phyloP scores from a whole-genome alignment of 495 filamentous ascomycete species.

The Evansstolkia leycettana region DNA sequence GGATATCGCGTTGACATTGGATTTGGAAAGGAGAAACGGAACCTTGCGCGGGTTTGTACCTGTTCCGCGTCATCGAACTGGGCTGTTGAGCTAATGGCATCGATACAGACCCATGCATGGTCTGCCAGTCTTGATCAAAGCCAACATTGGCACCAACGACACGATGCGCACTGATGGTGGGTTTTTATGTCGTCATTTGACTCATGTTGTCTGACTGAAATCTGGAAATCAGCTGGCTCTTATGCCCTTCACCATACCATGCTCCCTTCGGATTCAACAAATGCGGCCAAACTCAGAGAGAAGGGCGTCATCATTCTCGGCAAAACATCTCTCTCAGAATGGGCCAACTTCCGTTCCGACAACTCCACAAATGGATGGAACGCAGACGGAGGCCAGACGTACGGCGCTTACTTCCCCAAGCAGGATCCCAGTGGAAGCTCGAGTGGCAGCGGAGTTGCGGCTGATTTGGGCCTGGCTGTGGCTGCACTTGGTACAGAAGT shows the following conservation, averaged over 20 bases:
- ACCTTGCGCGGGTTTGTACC: slow-evolving; percentile 24
- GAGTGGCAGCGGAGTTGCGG: slow-evolving; percentile 37
- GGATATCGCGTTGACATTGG: slow-evolving; percentile 36
- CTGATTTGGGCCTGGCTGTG: slow-evolving; percentile 35
- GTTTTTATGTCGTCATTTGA: background rate
- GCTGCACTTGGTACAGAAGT: slow-evolving; percentile 40
- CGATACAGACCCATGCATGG: slow-evolving; percentile 43
- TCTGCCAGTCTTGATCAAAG: slow-evolving; percentile 56
- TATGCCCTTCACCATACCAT: slow-evolving; percentile 41
- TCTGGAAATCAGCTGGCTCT: slow-evolving; percentile 38
- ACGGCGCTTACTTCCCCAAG: slow-evolving; percentile 35
- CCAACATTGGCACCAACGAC: slow-evolving; percentile 53
- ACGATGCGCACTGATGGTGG: slow-evolving; percentile 46
- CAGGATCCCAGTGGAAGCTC: slow-evolving; percentile 44
- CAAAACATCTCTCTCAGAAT: slow-evolving; percentile 42
- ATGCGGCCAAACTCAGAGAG: slow-evolving; percentile 35
- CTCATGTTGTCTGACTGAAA: slow-evolving; percentile 13
- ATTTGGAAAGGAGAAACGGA: slow-evolving; percentile 37
- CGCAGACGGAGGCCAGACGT: slow-evolving; percentile 38
- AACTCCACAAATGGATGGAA: slow-evolving; percentile 43
- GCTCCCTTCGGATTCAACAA: slow-evolving; percentile 29
- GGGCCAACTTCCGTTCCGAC: slow-evolving; percentile 38
- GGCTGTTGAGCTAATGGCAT: too few species aligned
- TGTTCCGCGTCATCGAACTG: background rate
- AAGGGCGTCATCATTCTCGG: slow-evolving; percentile 42